Base-by-base conservation (phyloP, 495 filamentous ascomycete species). In the Xylaria curta region DNA sequence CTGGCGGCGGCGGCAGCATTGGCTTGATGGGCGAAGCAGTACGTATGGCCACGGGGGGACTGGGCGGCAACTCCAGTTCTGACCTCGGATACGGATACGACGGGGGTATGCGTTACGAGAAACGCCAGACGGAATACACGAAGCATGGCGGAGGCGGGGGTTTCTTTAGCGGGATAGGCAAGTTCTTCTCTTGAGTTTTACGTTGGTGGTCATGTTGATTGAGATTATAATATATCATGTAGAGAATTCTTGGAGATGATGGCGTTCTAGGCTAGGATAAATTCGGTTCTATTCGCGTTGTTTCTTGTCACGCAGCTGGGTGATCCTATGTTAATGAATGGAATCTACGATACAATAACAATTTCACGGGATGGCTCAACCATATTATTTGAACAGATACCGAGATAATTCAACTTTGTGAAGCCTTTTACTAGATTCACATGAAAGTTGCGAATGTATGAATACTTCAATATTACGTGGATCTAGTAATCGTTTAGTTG, bases 1-100 rank as follows among this genome's bases (percentile, higher is more conserved):
- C 92, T 3, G 83, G 80, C 54, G 81, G 85, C 0, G 80, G 91
- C 62, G 81, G 81, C 65, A 80, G 81, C 69, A 74, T 89, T 56
- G 84, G 89, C 49, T 82, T 87, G 15, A 86, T 87, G 46, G 82
- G 87, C 47, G 86, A 87, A 70, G 85, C 83, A 33, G 79, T 83
- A 15, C 75, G 78, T 51, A 83, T 84, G 83, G 84, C 81, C 9
- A 49, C 69, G 28, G 78, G 78, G 21, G 78, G 78, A 26, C 73
- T 69, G 62, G 72, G 72, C 62, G 72, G 60, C 66, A 58, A 51
- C 24, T 53, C 69, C 26, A 60, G 49, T 28, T 72, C 79, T 38
- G 78, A 83, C 67, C 69, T 75, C 12, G 79, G 77, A 21, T 40
- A 40, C 2, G 38, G 33, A 38, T 73, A 75, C 51, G 70, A 79